Conservation (phyloP, 1,284 basidiomycete species). For the Pyrrhoderma lamaoense region DNA sequence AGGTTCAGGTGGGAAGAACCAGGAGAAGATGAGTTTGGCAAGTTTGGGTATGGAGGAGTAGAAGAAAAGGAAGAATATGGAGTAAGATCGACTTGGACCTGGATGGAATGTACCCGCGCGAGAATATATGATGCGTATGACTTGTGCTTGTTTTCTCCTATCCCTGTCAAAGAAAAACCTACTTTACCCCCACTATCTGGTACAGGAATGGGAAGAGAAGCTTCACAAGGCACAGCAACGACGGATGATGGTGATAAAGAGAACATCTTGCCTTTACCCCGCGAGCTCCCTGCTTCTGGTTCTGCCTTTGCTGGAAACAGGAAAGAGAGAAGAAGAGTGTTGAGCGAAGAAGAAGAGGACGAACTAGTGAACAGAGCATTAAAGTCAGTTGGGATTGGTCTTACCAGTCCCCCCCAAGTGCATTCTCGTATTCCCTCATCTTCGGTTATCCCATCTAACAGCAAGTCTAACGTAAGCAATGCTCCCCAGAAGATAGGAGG, state of each 20-base stretch:
- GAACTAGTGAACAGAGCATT: slow-evolving; percentile 61
- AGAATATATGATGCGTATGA: slow-evolving; percentile 74
- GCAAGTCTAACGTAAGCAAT: too few relatives aligned
- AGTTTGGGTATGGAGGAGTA: slow-evolving; percentile 29
- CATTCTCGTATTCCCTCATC: too few relatives aligned
- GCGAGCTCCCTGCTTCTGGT: not conserved
- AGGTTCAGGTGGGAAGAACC: slow-evolving; percentile 76
- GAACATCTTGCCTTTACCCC: too few relatives aligned
- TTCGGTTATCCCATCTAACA: too few relatives aligned
- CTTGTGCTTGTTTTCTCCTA: slow-evolving; percentile 54
- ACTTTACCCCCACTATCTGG: not conserved
- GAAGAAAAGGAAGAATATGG: slow-evolving; percentile 34
- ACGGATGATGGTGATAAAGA: too few relatives aligned
- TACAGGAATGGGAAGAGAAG: too few relatives aligned
- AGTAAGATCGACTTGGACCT: slow-evolving; percentile 44
- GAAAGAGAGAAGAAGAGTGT: slow-evolving; percentile 2
- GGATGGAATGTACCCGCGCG: slow-evolving; percentile 63
- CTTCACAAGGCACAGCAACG: too few relatives aligned
- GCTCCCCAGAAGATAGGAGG: too few relatives aligned
- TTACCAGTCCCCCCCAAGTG: too few relatives aligned
- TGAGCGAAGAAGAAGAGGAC: slow-evolving; percentile 22
- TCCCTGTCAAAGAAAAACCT: slow-evolving; percentile 15
- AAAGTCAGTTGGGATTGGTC: slow-evolving; percentile 50
- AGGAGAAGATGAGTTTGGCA: slow-evolving; percentile 33
- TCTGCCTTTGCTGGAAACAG: slow-evolving; percentile 2